Base-by-base conservation (phyloP, 2,329 filamentous ascomycete genomes). In the Fonsecaea nubica region DNA sequence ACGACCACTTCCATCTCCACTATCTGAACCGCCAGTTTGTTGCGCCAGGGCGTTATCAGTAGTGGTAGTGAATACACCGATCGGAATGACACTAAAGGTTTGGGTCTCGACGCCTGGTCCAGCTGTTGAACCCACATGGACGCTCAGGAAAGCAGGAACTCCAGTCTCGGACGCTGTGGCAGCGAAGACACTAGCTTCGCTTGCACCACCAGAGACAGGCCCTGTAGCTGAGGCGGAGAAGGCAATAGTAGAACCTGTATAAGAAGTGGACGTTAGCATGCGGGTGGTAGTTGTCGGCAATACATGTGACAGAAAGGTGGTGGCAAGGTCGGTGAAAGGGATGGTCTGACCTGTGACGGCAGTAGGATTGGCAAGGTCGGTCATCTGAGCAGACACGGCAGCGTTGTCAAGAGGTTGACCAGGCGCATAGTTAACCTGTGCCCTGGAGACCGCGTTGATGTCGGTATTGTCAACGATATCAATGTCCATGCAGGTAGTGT, bases 401-500 rank as follows among this genome's bases (percentile, higher is more conserved):
- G 80, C 80, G 15, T 71, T 73, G 64, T 80, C 76, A 38, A 80
- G 68, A 52, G 76, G 72, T 65, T 81, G 79, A 15, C 72, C 76
- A 12, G 71, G 50, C 18, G 68, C 70, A 71, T 77, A 80, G 12
- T 66, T 71, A 8, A 62, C 69, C 30, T 72, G 63, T 15, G 62
- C 71, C 1, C 62, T 62, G n/a, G 72, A 58, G n/a, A 65, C 63
- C 40, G 65, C 30, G 35, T 65, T 63, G 21, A 63, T 45, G 40
- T 60, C 68, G 42, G 35, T 45, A 38, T 71, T 55, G n/a, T 72
- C 74, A 33, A 76, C 70, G 53, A 83, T 74, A 60, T 83, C 77
- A 21, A 84, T 74, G 68, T 83, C 82, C 72, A 84, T 82, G 68
- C 82, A 84, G 13, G 80, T 81, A 1, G 82, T 83, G 66, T 83